These are phyloP conservation scores for Xylaria palmicola DNA, from an alignment of 495 filamentous ascomycete species.

Conservation along the genomic window DNA sequence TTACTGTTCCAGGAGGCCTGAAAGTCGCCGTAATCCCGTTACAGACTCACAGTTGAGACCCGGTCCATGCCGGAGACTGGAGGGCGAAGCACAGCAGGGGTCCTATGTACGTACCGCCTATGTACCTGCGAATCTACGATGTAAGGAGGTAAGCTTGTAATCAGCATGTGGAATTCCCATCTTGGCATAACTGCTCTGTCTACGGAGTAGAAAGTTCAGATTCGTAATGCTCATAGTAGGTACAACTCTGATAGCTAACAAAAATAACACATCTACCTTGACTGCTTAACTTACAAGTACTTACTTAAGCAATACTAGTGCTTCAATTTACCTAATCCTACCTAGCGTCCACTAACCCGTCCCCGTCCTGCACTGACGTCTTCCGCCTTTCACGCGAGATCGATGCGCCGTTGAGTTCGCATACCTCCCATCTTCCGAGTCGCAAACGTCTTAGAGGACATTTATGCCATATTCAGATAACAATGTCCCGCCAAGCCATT, in stretches of 20 bases:
- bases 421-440: no score
- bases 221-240: no score
- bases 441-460: background rate
- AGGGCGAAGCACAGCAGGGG: background rate
- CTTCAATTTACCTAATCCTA: background rate
- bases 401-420: no score
- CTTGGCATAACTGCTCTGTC: background rate
- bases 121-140: background rate
- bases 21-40: background rate
- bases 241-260: no score
- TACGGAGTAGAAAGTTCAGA: no score
- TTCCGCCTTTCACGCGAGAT: background rate
- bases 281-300: no score
- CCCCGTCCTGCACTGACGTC: slow-evolving; percentile 4
- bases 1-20: background rate
- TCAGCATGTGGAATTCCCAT: background rate
- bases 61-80: background rate
- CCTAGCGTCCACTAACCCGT: background rate
- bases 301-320: background rate
- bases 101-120: background rate
- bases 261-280: no score
- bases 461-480: background rate
- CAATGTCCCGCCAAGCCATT: slow-evolving; percentile 29
- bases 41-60: background rate
- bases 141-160: background rate